Conservation (phyloP, 805 yeast genomes). For the Candida golubevii region DNA sequence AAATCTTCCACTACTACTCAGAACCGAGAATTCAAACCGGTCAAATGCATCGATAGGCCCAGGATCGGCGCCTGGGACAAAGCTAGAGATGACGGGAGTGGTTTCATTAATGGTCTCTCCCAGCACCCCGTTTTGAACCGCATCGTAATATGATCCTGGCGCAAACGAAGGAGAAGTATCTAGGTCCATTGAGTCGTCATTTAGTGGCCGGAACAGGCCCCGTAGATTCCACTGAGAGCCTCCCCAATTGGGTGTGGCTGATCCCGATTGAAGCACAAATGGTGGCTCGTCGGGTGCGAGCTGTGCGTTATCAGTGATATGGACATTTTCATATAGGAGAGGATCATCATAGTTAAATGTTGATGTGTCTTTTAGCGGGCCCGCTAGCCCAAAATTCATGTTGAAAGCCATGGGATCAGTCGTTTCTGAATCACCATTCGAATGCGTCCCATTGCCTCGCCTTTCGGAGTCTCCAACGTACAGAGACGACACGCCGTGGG, state of each 20-base stretch:
- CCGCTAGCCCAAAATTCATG: constrained; percentile 4
- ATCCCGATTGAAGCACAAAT: background rate
- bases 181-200: constrained; percentile 27
- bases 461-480: too few species aligned
- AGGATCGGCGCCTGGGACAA: too few species aligned
- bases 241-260: background rate
- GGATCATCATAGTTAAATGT: constrained; percentile 6
- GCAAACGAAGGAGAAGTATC: constrained; percentile 31
- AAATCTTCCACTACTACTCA: background rate
- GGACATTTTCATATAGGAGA: constrained; percentile 2
- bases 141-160: background rate
- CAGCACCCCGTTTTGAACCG: background rate
- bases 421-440: too few species aligned
- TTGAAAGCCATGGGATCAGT: background rate
- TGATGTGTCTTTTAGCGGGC: constrained; percentile 4
- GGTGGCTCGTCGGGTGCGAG: background rate
- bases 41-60: background rate
- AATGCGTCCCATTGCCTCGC: too few species aligned
- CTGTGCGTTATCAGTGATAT: background rate
- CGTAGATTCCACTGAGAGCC: constrained; percentile 12
- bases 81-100: too few species aligned
- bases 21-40: constrained; percentile 2
- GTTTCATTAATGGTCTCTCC: background rate
- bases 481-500: too few species aligned
- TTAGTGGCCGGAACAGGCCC: constrained; percentile 9